Evolutionary conservation across 1,284 basidiomycete genomes (phyloP).

Genomic region (Omphalotus olearius): DNA sequence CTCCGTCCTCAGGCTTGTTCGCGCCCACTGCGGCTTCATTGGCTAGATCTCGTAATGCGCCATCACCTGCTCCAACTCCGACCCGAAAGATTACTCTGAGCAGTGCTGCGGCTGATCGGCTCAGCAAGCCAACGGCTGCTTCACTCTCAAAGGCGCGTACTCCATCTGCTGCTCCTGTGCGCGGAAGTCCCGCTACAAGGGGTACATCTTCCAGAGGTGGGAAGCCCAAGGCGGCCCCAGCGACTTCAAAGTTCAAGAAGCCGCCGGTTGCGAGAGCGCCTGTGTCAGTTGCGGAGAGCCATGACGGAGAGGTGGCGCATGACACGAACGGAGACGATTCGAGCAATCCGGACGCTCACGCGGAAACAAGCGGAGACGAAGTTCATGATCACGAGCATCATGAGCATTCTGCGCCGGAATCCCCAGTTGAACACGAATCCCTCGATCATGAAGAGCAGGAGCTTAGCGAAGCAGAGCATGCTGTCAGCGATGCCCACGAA

Average conservation of each 20-base stretch:
- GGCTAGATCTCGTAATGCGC: conserved; percentile 54
- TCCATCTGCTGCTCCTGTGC: conserved; percentile 15
- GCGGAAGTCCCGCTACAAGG: conserved; percentile 19
- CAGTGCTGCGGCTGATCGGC: conserved; percentile 48
- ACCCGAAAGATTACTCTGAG: conserved; percentile 48
- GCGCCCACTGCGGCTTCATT: conserved; percentile 77
- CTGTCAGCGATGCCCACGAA: background rate
- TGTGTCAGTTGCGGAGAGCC: background rate
- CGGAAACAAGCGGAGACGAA: too few relatives aligned
- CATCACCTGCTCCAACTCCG: conserved; percentile 40
- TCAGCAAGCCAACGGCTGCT: conserved; percentile 75
- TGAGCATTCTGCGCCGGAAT: conserved; percentile 11
- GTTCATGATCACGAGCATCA: conserved; percentile 3
- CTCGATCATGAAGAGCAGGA: conserved; percentile 18
- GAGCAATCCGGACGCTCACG: background rate
- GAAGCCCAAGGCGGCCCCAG: conserved; percentile 18
- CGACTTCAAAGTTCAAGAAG: conserved; percentile 12
- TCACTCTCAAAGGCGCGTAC: conserved; percentile 42
- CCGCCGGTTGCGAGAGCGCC: background rate
- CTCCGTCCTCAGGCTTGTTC: conserved; percentile 49
- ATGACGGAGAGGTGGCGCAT: background rate
- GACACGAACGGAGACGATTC: background rate
- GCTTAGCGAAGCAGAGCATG: background rate
- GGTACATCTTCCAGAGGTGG: conserved; percentile 19
- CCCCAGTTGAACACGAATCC: conserved; percentile 17